Evolutionary conservation across 208 protist species (phyloP).

Genomic region (Endotrypanum monterogeii): DNA sequence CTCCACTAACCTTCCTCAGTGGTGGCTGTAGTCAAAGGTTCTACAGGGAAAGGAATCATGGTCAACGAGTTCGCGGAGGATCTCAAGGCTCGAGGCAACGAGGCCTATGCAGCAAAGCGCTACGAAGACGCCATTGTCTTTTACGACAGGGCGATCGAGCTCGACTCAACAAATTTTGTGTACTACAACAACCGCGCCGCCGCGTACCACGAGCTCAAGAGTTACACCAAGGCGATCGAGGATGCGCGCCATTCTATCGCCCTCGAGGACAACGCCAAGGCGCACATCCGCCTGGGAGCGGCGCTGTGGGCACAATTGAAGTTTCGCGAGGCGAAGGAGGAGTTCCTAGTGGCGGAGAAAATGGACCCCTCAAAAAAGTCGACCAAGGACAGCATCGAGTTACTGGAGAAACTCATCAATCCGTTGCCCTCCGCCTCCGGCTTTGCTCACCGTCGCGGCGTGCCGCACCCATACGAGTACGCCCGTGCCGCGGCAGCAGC

Average conservation of each 20-base stretch:
- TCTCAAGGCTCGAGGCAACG: slow-evolving; percentile 80
- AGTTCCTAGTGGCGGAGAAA: slow-evolving; percentile 50
- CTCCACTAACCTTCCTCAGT: background rate
- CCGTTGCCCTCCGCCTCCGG: slow-evolving; percentile 20
- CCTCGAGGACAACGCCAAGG: slow-evolving; percentile 68
- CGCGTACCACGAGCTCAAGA: slow-evolving; percentile 67
- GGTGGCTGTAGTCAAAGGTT: background rate
- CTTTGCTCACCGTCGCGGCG: slow-evolving; percentile 27
- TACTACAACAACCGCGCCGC: slow-evolving; percentile 91
- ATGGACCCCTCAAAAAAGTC: slow-evolving; percentile 53
- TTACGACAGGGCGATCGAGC: slow-evolving; percentile 79
- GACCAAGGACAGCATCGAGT: slow-evolving; percentile 37
- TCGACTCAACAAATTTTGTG: slow-evolving; percentile 70
- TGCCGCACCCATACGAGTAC: slow-evolving; percentile 42
- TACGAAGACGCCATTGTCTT: slow-evolving; percentile 76
- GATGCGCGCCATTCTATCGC: slow-evolving; percentile 59
- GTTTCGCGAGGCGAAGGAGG: slow-evolving; percentile 44
- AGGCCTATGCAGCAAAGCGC: slow-evolving; percentile 68
- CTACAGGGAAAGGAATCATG: slow-evolving; percentile 5
- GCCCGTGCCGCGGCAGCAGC: slow-evolving; percentile 34
- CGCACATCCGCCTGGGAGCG: slow-evolving; percentile 56
- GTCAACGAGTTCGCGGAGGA: slow-evolving; percentile 46
- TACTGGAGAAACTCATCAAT: slow-evolving; percentile 40
- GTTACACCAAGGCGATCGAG: slow-evolving; percentile 75
- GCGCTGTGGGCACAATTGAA: slow-evolving; percentile 65